Evolutionary conservation across 2,329 filamentous ascomycete species (phyloP).

Genomic region (Ophiocordyceps australis): DNA sequence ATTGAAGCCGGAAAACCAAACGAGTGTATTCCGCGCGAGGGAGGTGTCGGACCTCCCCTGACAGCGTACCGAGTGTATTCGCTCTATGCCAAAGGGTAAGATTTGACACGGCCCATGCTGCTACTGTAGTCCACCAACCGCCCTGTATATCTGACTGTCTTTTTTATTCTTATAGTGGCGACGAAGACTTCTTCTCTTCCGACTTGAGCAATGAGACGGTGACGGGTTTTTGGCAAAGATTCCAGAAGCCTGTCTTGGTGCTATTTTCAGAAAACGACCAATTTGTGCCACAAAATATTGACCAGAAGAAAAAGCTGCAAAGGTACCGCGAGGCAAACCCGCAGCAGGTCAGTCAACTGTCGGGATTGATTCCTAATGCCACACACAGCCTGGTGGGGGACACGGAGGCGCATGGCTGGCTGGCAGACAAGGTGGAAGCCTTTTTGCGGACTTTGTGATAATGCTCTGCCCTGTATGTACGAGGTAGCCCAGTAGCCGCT

Average conservation of each 20-base stretch:
- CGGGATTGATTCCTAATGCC: constrained; percentile 32
- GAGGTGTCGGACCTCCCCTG: constrained; percentile 25
- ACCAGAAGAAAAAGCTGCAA: constrained; percentile 37
- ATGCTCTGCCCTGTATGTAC: background rate
- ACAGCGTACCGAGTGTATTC: constrained; percentile 34
- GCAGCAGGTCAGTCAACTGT: constrained; percentile 27
- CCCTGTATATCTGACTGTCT: too few species aligned
- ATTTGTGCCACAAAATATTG: constrained; percentile 36
- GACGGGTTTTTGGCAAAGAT: constrained; percentile 42
- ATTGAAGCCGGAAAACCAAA: constrained; percentile 32
- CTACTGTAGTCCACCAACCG: too few species aligned
- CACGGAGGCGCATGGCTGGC: constrained; percentile 28
- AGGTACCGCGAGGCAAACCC: constrained; percentile 32
- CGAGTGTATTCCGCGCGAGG: constrained; percentile 33
- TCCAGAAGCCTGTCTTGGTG: constrained; percentile 42
- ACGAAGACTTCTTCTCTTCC: constrained; percentile 80
- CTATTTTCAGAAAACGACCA: constrained; percentile 50
- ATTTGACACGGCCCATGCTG: too few species aligned
- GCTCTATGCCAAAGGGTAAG: constrained; percentile 29
- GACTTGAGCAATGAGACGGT: constrained; percentile 45
- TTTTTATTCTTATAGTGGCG: too few species aligned
- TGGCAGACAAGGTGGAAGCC: constrained; percentile 24
- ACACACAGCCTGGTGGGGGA: constrained; percentile 28
- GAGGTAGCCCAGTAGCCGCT: too few species aligned
- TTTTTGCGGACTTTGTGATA: constrained; percentile 20